Percentiles rank a stretch among this genome's conserved stretches.
Evolutionary conservation across 306 rosid species (phyloP).

Genomic region (Lathyrus tuberosus): DNA sequence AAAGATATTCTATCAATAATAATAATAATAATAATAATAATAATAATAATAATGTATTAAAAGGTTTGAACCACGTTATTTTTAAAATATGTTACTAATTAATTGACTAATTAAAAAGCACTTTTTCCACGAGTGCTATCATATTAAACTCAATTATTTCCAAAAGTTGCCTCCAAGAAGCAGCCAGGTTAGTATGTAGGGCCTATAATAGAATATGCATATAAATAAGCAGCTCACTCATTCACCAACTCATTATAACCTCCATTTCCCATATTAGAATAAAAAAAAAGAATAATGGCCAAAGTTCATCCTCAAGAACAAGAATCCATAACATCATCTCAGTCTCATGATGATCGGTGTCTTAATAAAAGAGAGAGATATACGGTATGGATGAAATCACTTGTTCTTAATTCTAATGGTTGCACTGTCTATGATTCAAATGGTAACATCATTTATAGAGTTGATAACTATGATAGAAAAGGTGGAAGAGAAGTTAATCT

Average conservation of each 20-base stretch:
- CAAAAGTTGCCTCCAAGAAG: slow-evolving; percentile 26
- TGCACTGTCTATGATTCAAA: slow-evolving; percentile 78
- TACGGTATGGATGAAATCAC: slow-evolving; percentile 95
- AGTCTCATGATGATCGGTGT: background rate
- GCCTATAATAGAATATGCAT: background rate
- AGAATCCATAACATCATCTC: slow-evolving; percentile 21
- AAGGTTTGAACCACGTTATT: too few relatives aligned
- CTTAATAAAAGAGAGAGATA: slow-evolving; percentile 53
- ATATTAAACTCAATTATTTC: slow-evolving; percentile 23
- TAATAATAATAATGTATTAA: too few relatives aligned
- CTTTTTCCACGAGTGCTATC: slow-evolving; percentile 30
- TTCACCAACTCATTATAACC: background rate
- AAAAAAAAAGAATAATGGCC: slow-evolving; percentile 27
- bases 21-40: too few relatives aligned
- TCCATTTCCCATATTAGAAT: background rate
- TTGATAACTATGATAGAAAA: slow-evolving; percentile 77
- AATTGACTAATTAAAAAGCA: background rate
- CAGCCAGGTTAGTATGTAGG: slow-evolving; percentile 18
- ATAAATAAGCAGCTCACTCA: slow-evolving; percentile 33
- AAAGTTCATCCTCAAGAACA: slow-evolving; percentile 50
- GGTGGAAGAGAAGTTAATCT: slow-evolving; percentile 73
- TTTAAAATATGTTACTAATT: too few relatives aligned
- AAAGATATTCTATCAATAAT: too few relatives aligned
- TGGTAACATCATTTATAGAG: slow-evolving; percentile 73
- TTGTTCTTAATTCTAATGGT: slow-evolving; percentile 75